phyloP scores from a whole-genome alignment of 2,329 filamentous ascomycete genomes.

The Paradendryphiella salina region DNA sequence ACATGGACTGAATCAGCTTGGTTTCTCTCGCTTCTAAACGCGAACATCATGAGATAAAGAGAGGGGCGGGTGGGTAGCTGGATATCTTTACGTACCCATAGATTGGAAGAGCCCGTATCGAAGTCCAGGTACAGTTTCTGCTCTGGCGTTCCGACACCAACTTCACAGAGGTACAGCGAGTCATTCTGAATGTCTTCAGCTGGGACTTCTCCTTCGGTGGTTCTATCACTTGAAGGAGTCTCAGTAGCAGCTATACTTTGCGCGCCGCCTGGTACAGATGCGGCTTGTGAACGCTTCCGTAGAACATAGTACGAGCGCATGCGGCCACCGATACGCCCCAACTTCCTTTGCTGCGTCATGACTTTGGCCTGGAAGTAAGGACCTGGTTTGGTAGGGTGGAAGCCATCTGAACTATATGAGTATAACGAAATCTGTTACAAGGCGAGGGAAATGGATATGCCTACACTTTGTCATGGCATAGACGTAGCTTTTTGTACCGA shows the following conservation, averaged over 20 bases:
- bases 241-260: constrained; percentile 6
- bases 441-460: background rate
- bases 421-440: background rate
- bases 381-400: constrained; percentile 31
- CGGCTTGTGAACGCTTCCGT: constrained; percentile 15
- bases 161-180: constrained; percentile 52
- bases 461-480: constrained; percentile 27
- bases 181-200: constrained; percentile 33
- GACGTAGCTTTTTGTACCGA: constrained; percentile 22
- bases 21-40: background rate
- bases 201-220: constrained; percentile 19
- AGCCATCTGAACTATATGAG: constrained; percentile 21
- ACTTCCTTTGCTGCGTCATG: constrained; percentile 27
- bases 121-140: constrained; percentile 63
- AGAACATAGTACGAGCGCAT: constrained; percentile 28
- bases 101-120: constrained; percentile 69
- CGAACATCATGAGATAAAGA: background rate
- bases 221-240: background rate
- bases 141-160: constrained; percentile 64
- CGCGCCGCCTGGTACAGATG: background rate
- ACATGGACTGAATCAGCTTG: constrained; percentile 1
- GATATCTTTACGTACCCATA: constrained; percentile 54
- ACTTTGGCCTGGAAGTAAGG: constrained; percentile 31
- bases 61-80: background rate
- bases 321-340: constrained; percentile 25